Evolutionary conservation across 345 rosid species (phyloP), one percentile per base, ranked within the genome.

Genomic region (Brassica nigra): DNA sequence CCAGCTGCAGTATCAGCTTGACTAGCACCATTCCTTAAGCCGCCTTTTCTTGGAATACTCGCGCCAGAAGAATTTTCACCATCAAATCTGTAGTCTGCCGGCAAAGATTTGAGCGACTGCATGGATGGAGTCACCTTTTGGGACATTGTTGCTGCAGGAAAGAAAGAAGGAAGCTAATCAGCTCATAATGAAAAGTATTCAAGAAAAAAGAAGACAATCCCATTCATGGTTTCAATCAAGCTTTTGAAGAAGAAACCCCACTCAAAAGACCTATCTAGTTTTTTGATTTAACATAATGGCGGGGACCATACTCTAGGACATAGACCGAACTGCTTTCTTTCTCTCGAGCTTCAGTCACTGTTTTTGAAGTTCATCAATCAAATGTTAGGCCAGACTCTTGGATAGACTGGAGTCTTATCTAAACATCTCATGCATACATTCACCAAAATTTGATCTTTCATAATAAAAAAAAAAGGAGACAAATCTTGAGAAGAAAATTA

Each of bases 31-130:
- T 78, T 79, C 59, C 76, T 81, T 28, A 78, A 57, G 47, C 78
- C 85, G 23, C 80, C 82, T 71, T 87, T 85, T 77, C 84, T 88
- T 69, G 90, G 79, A 78, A 84, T 62, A 76, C 73, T 84, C 6
- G 33, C 70, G 64, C 78, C 79, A 42, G 78, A 81, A 2, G 81
- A 74, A 64, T 75, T 82, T 64, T 84, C 83, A 83, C 87, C 86
- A 76, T 78, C 83, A 65, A 88, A 84, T 84, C 88, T 87, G 74
- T 84, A 87, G 78, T 89, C 87, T 75, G 83, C 90, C 0, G 97
- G 97, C 84, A 90, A 72, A 16, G 97, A 91, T 84, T 89, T 86
- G 85, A 91, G 86, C 12, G 87, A 83, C 82, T 86, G 87, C 76
- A 90, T 78, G 42, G 89, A 84, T 76, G 92, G 89, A 55, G 76